phyloP scores from a whole-genome alignment of 2,329 filamentous ascomycete genomes.

The Zymoseptoria passerinii region DNA sequence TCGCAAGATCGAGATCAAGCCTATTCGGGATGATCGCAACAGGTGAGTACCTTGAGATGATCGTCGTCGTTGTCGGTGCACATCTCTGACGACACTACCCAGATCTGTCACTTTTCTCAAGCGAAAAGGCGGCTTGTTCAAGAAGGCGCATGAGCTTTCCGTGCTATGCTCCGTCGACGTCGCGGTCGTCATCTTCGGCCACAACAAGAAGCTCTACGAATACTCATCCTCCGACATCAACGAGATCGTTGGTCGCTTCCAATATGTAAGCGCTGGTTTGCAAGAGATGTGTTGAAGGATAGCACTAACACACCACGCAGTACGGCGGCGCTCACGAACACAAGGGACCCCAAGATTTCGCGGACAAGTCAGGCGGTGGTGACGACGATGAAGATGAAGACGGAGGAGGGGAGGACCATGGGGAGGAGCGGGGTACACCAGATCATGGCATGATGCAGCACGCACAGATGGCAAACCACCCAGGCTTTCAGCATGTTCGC shows the following conservation, averaged over 20 bases:
- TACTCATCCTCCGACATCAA: conserved; percentile 93
- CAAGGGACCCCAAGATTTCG: conserved; percentile 89
- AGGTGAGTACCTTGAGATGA: conserved; percentile 6
- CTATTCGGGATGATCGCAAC: conserved; percentile 19
- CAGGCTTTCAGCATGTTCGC: conserved; percentile 69
- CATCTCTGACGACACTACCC: not conserved
- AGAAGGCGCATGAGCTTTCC: conserved; percentile 97
- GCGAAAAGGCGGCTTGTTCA: conserved; percentile 96
- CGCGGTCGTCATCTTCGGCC: conserved; percentile 95
- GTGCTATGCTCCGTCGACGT: conserved; percentile 98
- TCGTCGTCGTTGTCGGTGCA: not conserved
- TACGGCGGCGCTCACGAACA: conserved; percentile 91
- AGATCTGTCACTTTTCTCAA: conserved; percentile 70
- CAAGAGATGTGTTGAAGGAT: conserved; percentile 2
- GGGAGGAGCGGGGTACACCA: conserved; percentile 60
- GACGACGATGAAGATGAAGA: conserved; percentile 76
- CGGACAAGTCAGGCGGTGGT: conserved; percentile 61
- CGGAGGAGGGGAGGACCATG: conserved; percentile 42
- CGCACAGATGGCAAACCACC: conserved; percentile 39
- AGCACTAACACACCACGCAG: conserved; percentile 40
- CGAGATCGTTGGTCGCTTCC: conserved; percentile 77
- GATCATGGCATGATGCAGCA: conserved; percentile 46
- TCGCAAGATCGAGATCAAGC: conserved; percentile 99
- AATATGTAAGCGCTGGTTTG: conserved; percentile 60
- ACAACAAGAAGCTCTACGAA: conserved; percentile 98